Base-by-base conservation (phyloP, 805 yeast species). In the Spathaspora sp. region DNA sequence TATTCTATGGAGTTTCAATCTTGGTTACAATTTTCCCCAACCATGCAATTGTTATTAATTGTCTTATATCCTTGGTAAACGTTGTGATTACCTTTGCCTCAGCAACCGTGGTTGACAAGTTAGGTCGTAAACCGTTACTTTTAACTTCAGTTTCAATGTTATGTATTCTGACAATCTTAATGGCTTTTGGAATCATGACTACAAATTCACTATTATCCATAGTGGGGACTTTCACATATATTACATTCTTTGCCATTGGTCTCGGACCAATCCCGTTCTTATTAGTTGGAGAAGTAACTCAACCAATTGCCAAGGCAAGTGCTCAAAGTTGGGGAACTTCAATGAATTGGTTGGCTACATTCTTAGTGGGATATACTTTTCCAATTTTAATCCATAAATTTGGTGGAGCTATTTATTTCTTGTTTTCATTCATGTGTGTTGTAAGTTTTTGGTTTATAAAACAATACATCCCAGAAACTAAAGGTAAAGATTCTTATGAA, bases 241-340 rank as follows among this genome's bases (percentile, higher is more conserved):
- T 93, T 47, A 83, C 87, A 0, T 80, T 90, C 26, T 94, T 93
- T 73, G 98, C 97, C 0, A 72, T 87, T 32, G 99, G 99, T 0
- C 66, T 91, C 55, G 99, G 99, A 0, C 99, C 99, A 6, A 91
- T 94, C 50, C 99, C 99, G 42, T 93, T 94, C 70, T 70, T 93
- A 57, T 69, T 92, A 49, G 85, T 93, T 10, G 82, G 96, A 6
- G 98, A 94, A 64, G 84, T 93, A n/a, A 86, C 96, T 0, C 96
- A 91, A 54, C 70, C 79, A 1, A 82, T 83, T 53, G 93, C 93
- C 1, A 84, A 83, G 52, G 92, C 92, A 2, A 75, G 83, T 44
- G 97, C 98, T 0, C 99, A 94, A 69, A 86, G 96, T 64, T 86
- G 89, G 76, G 98, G 97, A 11, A 90, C 94, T 0, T 81, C 89